phyloP scores from a whole-genome alignment of 106 monocot genomes.

The Dendrobium nobile region DNA sequence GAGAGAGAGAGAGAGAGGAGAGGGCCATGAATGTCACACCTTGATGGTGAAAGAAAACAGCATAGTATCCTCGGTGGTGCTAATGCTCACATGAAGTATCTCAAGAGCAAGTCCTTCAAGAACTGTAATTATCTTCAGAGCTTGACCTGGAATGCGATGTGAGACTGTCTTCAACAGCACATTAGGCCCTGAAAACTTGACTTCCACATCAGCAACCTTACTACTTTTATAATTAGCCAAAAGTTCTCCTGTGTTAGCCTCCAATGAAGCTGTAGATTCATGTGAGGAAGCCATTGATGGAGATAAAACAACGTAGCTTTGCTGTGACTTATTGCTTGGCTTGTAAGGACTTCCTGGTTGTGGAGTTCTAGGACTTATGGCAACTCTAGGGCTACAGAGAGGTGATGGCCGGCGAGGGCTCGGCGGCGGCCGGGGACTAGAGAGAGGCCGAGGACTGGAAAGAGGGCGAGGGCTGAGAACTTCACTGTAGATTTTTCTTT shows the following conservation, averaged over 20 bases:
- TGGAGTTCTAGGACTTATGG: conserved; percentile 75
- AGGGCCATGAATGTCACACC: conserved; percentile 30
- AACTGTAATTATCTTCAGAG: conserved; percentile 59
- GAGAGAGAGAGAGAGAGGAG: neutral
- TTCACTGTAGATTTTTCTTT: conserved; percentile 71
- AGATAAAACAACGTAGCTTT: neutral
- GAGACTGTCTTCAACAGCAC: conserved; percentile 78
- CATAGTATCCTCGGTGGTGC: conserved; percentile 65
- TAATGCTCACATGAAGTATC: conserved; percentile 76
- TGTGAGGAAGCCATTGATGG: conserved; percentile 7
- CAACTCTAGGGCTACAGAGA: conserved; percentile 46
- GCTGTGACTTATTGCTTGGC: conserved; percentile 15
- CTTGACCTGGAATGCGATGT: conserved; percentile 60
- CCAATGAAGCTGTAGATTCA: conserved; percentile 26
- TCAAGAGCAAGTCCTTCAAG: conserved; percentile 77
- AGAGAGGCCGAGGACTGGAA: conserved; percentile 32
- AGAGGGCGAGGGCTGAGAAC: conserved; percentile 64
- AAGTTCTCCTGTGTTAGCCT: conserved; percentile 33
- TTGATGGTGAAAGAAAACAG: conserved; percentile 94
- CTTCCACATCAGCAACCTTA: conserved; percentile 69
- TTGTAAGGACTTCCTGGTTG: conserved; percentile 74
- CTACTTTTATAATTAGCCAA: neutral
- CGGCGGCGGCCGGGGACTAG: conserved; percentile 18
- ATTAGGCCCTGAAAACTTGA: conserved; percentile 77
- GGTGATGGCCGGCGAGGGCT: conserved; percentile 30